These are phyloP conservation scores for Clarireedia paspali DNA, from an alignment of 2,329 filamentous ascomycete species.

Conservation along the genomic window DNA sequence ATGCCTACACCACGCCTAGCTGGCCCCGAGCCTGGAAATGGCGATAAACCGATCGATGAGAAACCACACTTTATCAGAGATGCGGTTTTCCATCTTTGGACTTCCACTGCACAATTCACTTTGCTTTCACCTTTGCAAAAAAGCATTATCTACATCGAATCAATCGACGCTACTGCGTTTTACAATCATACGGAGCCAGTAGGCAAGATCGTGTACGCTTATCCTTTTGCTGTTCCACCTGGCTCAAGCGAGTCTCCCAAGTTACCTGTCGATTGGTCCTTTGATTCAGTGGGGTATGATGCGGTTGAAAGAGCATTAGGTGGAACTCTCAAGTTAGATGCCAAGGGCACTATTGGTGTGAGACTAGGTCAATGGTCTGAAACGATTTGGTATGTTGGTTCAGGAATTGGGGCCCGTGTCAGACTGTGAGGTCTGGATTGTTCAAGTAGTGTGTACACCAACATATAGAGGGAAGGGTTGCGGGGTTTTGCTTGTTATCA, in stretches of 20 bases:
- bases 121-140: slow-evolving; percentile 69
- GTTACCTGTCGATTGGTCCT: slow-evolving; percentile 74
- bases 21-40: slow-evolving; percentile 41
- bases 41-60: slow-evolving; percentile 34
- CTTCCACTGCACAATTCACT: slow-evolving; percentile 78
- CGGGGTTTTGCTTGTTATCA: not conserved
- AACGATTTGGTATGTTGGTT: slow-evolving; percentile 60
- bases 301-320: slow-evolving; percentile 74
- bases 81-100: slow-evolving; percentile 78
- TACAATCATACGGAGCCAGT: slow-evolving; percentile 75
- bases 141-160: slow-evolving; percentile 69
- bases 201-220: slow-evolving; percentile 67
- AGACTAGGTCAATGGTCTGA: slow-evolving; percentile 69
- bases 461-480: not conserved
- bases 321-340: slow-evolving; percentile 70
- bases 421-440: slow-evolving; percentile 32
- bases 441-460: not conserved
- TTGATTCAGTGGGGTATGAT: slow-evolving; percentile 74
- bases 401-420: slow-evolving; percentile 62
- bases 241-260: slow-evolving; percentile 65
- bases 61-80: slow-evolving; percentile 69
- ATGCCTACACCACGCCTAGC: slow-evolving; percentile 63
- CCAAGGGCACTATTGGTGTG: slow-evolving; percentile 67
- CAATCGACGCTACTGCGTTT: slow-evolving; percentile 75
- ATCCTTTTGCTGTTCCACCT: slow-evolving; percentile 70